phyloP scores from a whole-genome alignment of 495 filamentous ascomycete species.

The Penicillium pulvis region DNA sequence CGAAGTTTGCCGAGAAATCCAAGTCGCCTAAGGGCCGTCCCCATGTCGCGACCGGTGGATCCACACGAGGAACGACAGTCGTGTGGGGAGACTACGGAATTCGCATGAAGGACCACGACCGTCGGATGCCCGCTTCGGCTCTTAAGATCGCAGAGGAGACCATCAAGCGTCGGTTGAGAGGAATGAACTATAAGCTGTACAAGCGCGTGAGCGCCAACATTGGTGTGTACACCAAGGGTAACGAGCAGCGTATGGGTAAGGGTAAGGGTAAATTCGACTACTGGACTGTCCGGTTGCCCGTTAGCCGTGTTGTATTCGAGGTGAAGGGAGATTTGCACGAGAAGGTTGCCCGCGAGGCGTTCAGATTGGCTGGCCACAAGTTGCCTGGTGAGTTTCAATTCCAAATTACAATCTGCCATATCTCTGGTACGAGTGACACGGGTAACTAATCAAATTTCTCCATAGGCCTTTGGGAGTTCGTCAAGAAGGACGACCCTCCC shows the following conservation, averaged over 20 bases:
- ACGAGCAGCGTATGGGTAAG: constrained; percentile 98
- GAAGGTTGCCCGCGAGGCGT: constrained; percentile 90
- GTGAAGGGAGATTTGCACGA: constrained; percentile 91
- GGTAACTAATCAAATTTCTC: constrained; percentile 26
- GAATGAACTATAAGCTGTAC: constrained; percentile 90
- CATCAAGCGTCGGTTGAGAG: constrained; percentile 83
- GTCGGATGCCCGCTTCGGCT: constrained; percentile 82
- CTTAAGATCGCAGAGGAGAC: constrained; percentile 89
- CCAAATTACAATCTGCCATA: background rate
- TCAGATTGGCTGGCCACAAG: constrained; percentile 92
- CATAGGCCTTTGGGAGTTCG: constrained; percentile 87
- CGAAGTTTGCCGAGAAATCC: constrained; percentile 69
- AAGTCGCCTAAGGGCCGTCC: constrained; percentile 91
- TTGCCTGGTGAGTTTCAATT: constrained; percentile 73
- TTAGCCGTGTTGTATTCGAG: constrained; percentile 90
- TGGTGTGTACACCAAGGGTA: constrained; percentile 92
- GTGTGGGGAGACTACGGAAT: constrained; percentile 96
- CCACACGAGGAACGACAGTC: constrained; percentile 88
- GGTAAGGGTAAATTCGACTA: constrained; percentile 97
- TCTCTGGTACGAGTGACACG: background rate
- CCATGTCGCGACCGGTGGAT: constrained; percentile 87
- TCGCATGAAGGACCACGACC: constrained; percentile 91
- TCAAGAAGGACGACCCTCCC: constrained; percentile 87
- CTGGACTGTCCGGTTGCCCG: constrained; percentile 86
- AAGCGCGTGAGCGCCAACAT: constrained; percentile 88